Percentiles rank a stretch among this genome's conserved stretches.
Evolutionary conservation across 1,139 yeast genomes (phyloP).

Genomic region (Taphrina deformans): DNA sequence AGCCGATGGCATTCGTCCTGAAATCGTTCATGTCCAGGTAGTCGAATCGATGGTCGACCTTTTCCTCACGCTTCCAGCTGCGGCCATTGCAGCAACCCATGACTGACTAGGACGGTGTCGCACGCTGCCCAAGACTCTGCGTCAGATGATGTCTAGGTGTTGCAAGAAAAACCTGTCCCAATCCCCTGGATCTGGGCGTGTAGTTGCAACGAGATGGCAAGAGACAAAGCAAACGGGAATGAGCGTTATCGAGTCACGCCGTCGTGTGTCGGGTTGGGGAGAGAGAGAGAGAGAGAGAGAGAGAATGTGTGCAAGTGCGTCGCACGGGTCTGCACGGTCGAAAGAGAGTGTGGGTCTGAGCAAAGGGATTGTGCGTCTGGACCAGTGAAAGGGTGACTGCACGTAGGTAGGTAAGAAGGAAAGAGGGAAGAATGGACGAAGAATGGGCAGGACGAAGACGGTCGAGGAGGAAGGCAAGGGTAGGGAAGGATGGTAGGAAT

Average conservation of each 20-base stretch:
- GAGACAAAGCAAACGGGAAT: too few species aligned
- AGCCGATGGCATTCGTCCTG: slow-evolving; percentile 55
- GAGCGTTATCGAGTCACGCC: too few species aligned
- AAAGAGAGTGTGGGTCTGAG: neutral
- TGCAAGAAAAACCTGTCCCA: neutral
- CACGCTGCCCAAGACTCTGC: too few species aligned
- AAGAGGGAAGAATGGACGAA: neutral
- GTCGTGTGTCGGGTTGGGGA: neutral
- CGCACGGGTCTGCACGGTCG: neutral
- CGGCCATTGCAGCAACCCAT: slow-evolving; percentile 34
- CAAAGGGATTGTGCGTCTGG: neutral
- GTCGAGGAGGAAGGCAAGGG: too few species aligned
- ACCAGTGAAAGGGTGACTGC: too few species aligned
- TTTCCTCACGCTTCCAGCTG: slow-evolving; percentile 36
- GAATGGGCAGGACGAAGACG: too few species aligned
- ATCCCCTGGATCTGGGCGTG: neutral
- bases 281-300: neutral
- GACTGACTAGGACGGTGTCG: neutral
- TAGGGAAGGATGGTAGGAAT: neutral
- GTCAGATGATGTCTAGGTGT: too few species aligned
- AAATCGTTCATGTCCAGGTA: slow-evolving; percentile 51
- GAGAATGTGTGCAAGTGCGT: neutral
- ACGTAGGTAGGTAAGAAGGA: too few species aligned
- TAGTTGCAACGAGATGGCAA: too few species aligned
- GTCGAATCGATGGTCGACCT: slow-evolving; percentile 36